phyloP scores from a whole-genome alignment of 1,139 yeast species.

The Pichia sp. region DNA sequence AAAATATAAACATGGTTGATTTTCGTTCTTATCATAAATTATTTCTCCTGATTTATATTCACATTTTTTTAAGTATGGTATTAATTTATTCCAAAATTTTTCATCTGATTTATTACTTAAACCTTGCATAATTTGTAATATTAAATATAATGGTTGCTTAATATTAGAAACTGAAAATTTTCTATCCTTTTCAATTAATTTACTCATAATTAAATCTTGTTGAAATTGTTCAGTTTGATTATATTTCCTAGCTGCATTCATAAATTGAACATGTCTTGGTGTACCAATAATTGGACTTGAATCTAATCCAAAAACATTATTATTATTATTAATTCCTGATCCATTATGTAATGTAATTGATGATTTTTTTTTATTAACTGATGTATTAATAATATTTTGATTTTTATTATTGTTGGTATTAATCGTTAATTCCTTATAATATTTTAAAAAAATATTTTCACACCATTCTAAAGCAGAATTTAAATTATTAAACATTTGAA shows the following conservation, averaged over 20 bases:
- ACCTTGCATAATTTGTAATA: slow-evolving; percentile 67
- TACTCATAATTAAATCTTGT: slow-evolving; percentile 10
- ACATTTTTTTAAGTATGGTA: slow-evolving; percentile 47
- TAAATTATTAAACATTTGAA: slow-evolving; percentile 64
- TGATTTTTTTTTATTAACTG: slow-evolving; percentile 14
- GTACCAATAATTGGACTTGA: slow-evolving; percentile 37
- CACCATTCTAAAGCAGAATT: slow-evolving; percentile 95
- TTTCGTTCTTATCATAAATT: slow-evolving; percentile 40
- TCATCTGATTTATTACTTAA: slow-evolving; percentile 51
- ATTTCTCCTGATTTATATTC: slow-evolving; percentile 40
- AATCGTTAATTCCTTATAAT: slow-evolving; percentile 41
- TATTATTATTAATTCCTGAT: background rate
- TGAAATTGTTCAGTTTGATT: slow-evolving; percentile 27
- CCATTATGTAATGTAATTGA: slow-evolving; percentile 16
- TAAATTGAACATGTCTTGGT: slow-evolving; percentile 57
- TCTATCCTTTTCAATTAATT: slow-evolving; percentile 4
- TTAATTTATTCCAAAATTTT: slow-evolving; percentile 56
- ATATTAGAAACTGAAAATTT: slow-evolving; percentile 6
- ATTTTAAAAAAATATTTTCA: slow-evolving; percentile 78
- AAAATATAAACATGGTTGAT: slow-evolving; percentile 48
- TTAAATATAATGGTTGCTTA: slow-evolving; percentile 51
- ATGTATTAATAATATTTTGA: background rate
- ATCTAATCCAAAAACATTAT: background rate
- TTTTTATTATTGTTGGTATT: background rate
- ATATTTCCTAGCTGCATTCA: slow-evolving; percentile 54